phyloP scores from a whole-genome alignment of 768 basidiomycete species.

The Trametes cubensis region DNA sequence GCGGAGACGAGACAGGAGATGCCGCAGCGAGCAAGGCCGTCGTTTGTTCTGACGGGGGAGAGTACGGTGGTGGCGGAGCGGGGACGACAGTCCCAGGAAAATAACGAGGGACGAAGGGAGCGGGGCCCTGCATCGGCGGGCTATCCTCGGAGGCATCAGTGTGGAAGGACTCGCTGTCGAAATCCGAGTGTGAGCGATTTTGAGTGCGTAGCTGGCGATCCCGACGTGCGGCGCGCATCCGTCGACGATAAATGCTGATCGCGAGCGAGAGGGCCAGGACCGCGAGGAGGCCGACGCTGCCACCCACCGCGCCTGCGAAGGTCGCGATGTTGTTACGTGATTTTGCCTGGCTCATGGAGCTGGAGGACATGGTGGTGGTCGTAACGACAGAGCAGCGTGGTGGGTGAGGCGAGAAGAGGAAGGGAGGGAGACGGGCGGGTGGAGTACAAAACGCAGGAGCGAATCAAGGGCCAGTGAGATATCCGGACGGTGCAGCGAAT shows the following conservation, averaged over 20 bases:
- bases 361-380: conserved; percentile 23
- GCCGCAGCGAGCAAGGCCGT: conserved; percentile 24
- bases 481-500: conserved; percentile 30
- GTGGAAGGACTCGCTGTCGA: conserved; percentile 33
- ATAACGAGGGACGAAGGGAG: conserved; percentile 56
- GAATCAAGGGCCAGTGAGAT: conserved; percentile 30
- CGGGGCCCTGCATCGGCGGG: conserved; percentile 46
- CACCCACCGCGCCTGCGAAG: conserved; percentile 58
- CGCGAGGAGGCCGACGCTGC: conserved; percentile 52
- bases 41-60: conserved; percentile 31
- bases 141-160: conserved; percentile 34
- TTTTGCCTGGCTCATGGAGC: conserved; percentile 23
- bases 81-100: conserved; percentile 54
- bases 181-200: conserved; percentile 18
- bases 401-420: conserved; percentile 21
- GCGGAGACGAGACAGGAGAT: conserved; percentile 24
- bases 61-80: conserved; percentile 44
- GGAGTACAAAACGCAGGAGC: conserved; percentile 28
- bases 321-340: conserved; percentile 40
- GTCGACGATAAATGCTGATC: conserved; percentile 52
- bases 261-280: conserved; percentile 51
- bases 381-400: conserved; percentile 12
- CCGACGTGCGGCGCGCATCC: conserved; percentile 43
- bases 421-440: conserved; percentile 18
- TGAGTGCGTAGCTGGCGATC: conserved; percentile 41